Conservation (phyloP, 2,329 filamentous ascomycete genomes). For the Didymosphaeria variabile region DNA sequence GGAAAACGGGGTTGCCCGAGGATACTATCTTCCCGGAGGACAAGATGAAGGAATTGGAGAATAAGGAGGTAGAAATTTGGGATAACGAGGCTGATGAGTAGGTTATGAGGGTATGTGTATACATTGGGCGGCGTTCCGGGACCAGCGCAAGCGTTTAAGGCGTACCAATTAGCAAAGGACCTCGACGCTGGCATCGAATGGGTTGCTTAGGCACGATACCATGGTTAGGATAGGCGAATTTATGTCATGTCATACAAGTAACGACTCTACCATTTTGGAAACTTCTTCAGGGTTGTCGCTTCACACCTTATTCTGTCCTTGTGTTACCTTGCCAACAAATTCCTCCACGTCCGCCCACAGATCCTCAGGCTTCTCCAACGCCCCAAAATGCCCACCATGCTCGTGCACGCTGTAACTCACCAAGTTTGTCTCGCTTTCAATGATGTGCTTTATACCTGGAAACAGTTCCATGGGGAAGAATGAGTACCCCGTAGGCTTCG, state of each 20-base stretch:
- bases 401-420: slow-evolving; percentile 52
- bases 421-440: slow-evolving; percentile 50
- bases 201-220: neutral
- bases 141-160: too few relatives aligned
- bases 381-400: slow-evolving; percentile 65
- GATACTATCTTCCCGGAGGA: slow-evolving; percentile 80
- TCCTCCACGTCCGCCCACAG: slow-evolving; percentile 57
- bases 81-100: slow-evolving; percentile 75
- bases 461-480: slow-evolving; percentile 56
- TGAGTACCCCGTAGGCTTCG: slow-evolving; percentile 56
- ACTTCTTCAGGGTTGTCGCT: too few relatives aligned
- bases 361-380: slow-evolving; percentile 55
- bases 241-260: neutral
- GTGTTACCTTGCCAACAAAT: slow-evolving; percentile 53
- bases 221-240: neutral
- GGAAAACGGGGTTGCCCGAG: slow-evolving; percentile 77
- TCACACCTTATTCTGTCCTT: slow-evolving; percentile 18
- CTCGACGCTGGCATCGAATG: neutral
- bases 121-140: slow-evolving; percentile 4
- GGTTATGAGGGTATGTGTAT: neutral
- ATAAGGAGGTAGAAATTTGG: slow-evolving; percentile 79
- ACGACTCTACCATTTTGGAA: too few relatives aligned
- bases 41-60: slow-evolving; percentile 75
- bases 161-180: neutral
- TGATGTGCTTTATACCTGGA: slow-evolving; percentile 49